Conservation (phyloP, 2,329 filamentous ascomycete genomes). For the Curvularia sp. region DNA sequence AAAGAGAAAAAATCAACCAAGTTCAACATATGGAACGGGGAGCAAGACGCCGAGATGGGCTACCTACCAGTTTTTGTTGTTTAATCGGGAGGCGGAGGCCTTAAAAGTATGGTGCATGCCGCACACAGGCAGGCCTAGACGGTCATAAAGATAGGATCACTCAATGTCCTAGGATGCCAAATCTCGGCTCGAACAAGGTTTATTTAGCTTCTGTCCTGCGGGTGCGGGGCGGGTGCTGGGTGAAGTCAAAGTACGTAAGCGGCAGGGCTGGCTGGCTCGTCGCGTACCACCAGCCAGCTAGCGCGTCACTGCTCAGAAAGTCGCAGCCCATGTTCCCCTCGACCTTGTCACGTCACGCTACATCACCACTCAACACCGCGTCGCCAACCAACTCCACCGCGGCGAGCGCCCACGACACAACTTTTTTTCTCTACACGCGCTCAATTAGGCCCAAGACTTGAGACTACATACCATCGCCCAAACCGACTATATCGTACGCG, state of each 20-base stretch:
- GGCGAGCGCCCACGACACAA: slow-evolving; percentile 8
- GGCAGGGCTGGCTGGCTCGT: slow-evolving; percentile 16
- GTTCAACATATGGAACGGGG: neutral
- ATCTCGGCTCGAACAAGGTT: neutral
- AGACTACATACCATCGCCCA: neutral
- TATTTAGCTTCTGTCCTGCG: neutral
- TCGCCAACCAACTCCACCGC: slow-evolving; percentile 21
- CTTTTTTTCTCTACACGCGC: slow-evolving; percentile 6
- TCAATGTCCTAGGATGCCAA: neutral
- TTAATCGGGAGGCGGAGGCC: neutral
- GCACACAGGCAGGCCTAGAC: neutral
- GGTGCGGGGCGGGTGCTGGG: neutral
- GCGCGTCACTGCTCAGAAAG: slow-evolving; percentile 28
- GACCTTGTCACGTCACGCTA: slow-evolving; percentile 13
- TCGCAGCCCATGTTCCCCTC: slow-evolving; percentile 15
- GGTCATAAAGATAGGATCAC: neutral
- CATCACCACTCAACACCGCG: slow-evolving; percentile 23
- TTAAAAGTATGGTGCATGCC: neutral
- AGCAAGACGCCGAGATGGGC: neutral
- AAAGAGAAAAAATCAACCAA: neutral
- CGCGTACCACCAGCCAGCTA: slow-evolving; percentile 21
- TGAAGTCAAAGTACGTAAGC: slow-evolving; percentile 3
- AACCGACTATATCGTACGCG: slow-evolving; percentile 26
- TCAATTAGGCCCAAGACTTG: slow-evolving; percentile 1
- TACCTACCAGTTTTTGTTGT: neutral